Evolutionary conservation across 2,329 filamentous ascomycete species (phyloP).

Genomic region (Xylariaceae sp.): DNA sequence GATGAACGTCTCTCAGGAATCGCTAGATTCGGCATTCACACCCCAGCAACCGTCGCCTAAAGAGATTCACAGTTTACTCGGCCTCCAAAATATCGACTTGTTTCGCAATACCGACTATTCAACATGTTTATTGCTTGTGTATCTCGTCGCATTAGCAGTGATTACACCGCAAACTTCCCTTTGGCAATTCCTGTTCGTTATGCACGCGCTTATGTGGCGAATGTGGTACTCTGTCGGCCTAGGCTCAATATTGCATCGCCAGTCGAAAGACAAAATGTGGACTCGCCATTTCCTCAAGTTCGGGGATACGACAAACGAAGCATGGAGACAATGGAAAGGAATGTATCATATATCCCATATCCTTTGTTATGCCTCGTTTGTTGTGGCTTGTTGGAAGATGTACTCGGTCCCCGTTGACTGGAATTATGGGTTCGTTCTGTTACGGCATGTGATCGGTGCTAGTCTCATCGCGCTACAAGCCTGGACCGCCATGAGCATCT

Average conservation of each 20-base stretch:
- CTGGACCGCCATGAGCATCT: conserved; percentile 93
- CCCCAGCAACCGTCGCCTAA: conserved; percentile 56
- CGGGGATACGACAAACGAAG: conserved; percentile 87
- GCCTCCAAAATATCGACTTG: conserved; percentile 82
- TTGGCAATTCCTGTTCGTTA: conserved; percentile 80
- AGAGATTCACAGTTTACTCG: conserved; percentile 83
- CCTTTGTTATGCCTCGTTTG: conserved; percentile 87
- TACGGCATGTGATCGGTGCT: conserved; percentile 85
- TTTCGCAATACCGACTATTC: conserved; percentile 87
- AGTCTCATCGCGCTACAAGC: conserved; percentile 84
- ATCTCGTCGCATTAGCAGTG: conserved; percentile 75
- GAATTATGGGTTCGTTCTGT: conserved; percentile 81
- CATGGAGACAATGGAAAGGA: conserved; percentile 97
- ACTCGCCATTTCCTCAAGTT: conserved; percentile 98
- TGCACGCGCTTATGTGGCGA: conserved; percentile 82
- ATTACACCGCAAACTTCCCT: conserved; percentile 78
- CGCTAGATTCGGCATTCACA: conserved; percentile 30
- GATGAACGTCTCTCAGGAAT: conserved; percentile 25
- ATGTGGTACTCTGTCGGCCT: conserved; percentile 92
- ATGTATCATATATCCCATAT: conserved; percentile 92
- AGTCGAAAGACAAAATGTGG: conserved; percentile 92
- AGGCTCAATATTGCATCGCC: conserved; percentile 81
- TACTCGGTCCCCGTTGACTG: conserved; percentile 87
- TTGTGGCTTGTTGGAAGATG: conserved; percentile 95
- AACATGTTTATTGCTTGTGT: conserved; percentile 76